A percentile compares a stretch with the other conserved stretches of the same genome.
Evolutionary conservation across 805 yeast genomes (phyloP).

Genomic region (Wickerhamomyces tratensis): DNA sequence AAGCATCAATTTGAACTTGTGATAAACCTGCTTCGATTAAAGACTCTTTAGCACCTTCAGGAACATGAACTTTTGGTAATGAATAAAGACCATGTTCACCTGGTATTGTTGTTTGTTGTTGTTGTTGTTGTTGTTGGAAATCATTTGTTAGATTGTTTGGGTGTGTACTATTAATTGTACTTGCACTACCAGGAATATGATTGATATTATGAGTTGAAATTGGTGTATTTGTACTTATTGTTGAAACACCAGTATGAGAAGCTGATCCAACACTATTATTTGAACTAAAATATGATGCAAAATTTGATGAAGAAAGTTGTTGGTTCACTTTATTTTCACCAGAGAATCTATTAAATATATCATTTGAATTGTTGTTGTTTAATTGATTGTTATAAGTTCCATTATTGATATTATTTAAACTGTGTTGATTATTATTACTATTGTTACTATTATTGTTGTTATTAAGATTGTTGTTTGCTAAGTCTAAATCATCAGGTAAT

Average conservation of each 20-base stretch:
- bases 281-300: not conserved
- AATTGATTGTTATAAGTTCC: conserved; percentile 8
- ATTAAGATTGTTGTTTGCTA: conserved; percentile 5
- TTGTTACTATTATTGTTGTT: conserved; percentile 3
- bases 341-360: not conserved
- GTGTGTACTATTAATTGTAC: not conserved
- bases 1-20: conserved; percentile 60
- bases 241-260: not conserved
- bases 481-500: conserved; percentile 10
- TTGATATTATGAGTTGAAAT: not conserved
- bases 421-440: conserved; percentile 6
- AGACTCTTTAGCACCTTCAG: conserved; percentile 61
- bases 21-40: conserved; percentile 57
- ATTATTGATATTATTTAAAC: conserved; percentile 4
- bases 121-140: not conserved
- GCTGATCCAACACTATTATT: not conserved
- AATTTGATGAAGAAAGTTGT: not conserved
- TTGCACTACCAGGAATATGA: not conserved
- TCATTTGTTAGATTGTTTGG: too few species aligned
- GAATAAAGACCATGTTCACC: conserved; percentile 11
- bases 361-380: conserved; percentile 3
- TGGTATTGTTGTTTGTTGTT: conserved; percentile 1
- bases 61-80: conserved; percentile 57
- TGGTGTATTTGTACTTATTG: not conserved
- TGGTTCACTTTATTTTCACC: conserved; percentile 6